These are phyloP conservation scores for Myriosclerotinia duriaeana DNA, from an alignment of 2,329 filamentous ascomycete species.

Conservation along the genomic window DNA sequence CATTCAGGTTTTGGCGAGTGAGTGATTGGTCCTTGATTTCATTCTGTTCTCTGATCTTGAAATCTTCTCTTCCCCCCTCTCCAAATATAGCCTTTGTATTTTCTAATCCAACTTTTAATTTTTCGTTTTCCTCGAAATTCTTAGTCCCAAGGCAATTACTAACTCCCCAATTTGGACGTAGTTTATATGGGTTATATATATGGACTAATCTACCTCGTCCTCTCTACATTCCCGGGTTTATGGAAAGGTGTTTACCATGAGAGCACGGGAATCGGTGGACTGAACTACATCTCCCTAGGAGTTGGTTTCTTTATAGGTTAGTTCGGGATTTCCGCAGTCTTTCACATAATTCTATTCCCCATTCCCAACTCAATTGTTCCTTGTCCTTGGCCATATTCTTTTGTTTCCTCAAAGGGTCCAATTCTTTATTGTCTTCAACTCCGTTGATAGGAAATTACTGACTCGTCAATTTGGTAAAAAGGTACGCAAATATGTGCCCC, in stretches of 20 bases:
- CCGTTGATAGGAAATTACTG: background rate
- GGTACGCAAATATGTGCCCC: slow-evolving; percentile 37
- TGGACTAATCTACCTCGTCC: slow-evolving; percentile 54
- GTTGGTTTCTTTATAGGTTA: slow-evolving; percentile 46
- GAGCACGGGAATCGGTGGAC: slow-evolving; percentile 55
- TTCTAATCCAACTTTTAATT: no score
- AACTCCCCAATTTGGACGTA: no score
- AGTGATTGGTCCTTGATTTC: no score
- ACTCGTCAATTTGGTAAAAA: background rate
- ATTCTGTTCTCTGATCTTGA: no score
- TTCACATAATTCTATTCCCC: background rate
- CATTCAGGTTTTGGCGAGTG: slow-evolving; percentile 49
- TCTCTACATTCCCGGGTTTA: slow-evolving; percentile 60
- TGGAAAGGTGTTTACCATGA: slow-evolving; percentile 58
- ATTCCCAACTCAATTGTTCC: background rate
- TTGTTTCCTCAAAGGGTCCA: background rate
- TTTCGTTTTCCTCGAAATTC: no score
- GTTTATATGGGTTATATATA: slow-evolving; percentile 54
- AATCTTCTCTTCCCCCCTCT: no score
- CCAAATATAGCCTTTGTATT: no score
- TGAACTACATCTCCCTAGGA: slow-evolving; percentile 53
- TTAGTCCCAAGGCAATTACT: no score
- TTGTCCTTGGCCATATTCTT: background rate
- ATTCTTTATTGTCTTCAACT: background rate
- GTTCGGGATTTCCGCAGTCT: no score